A percentile compares a stretch with the other conserved stretches of the same genome.
phyloP scores from a whole-genome alignment of 768 basidiomycete species.

The Russula ochroleuca region DNA sequence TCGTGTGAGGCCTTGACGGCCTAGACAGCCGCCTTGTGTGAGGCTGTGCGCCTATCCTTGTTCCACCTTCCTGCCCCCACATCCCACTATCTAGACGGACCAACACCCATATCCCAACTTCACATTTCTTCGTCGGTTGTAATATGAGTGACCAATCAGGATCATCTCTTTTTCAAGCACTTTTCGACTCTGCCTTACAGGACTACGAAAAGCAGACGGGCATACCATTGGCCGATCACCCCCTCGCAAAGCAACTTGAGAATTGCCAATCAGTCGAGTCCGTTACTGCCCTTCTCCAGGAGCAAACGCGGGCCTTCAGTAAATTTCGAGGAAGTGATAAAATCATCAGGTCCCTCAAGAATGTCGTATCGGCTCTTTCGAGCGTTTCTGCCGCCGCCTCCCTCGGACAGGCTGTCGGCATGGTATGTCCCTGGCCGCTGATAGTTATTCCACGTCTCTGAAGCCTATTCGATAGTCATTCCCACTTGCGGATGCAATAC shows the following conservation, averaged over 20 bases:
- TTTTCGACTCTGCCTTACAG: neutral
- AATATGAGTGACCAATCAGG: neutral
- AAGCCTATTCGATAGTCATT: constrained; percentile 30
- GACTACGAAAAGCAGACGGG: neutral
- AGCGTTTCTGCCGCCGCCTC: neutral
- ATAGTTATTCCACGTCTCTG: neutral
- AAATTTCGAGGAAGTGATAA: neutral
- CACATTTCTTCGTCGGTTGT: no score
- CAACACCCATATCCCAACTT: no score
- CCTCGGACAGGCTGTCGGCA: neutral
- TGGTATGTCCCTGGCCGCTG: neutral
- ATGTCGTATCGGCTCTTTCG: neutral
- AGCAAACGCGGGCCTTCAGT: neutral
- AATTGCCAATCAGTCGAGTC: neutral
- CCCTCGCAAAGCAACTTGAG: neutral
- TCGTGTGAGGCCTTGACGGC: no score
- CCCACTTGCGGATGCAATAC: neutral
- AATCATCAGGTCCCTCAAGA: neutral
- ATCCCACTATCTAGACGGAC: no score
- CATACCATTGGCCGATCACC: neutral
- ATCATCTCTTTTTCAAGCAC: neutral
- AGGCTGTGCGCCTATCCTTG: no score
- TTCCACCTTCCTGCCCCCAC: no score
- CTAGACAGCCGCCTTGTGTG: no score
- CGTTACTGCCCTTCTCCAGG: neutral